Percentiles rank a stretch among this genome's conserved stretches.
phyloP scores from a whole-genome alignment of 495 filamentous ascomycete genomes.

The Annulohypoxylon stygium region DNA sequence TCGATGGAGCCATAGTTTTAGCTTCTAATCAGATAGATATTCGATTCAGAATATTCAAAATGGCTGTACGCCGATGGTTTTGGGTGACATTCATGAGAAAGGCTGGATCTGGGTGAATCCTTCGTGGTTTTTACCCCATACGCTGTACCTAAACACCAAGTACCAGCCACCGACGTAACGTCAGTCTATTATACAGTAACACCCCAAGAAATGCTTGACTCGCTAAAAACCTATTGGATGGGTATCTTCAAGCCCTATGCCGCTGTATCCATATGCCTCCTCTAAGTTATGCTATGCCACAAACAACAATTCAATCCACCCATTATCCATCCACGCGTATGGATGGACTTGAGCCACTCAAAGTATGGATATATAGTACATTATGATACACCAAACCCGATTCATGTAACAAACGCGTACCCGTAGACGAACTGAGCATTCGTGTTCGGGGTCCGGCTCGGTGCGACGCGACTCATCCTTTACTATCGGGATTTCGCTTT shows the following conservation, averaged over 20 bases:
- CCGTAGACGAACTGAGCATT: background rate
- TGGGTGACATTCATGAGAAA: background rate
- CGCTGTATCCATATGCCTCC: slow-evolving; percentile 27
- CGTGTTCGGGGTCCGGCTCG: background rate
- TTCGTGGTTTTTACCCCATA: background rate
- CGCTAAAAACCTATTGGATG: slow-evolving; percentile 33
- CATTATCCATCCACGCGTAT: background rate
- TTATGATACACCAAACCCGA: background rate
- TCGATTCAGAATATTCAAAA: background rate
- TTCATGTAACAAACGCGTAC: background rate
- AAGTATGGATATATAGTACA: slow-evolving; percentile 1
- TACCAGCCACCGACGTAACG: background rate
- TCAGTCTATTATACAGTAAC: background rate
- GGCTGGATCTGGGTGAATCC: background rate
- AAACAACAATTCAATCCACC: background rate
- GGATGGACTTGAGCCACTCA: background rate
- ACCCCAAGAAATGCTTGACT: background rate
- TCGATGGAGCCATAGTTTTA: background rate
- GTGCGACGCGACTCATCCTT: background rate
- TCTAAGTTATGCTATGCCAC: slow-evolving; percentile 17
- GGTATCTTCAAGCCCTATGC: slow-evolving; percentile 14
- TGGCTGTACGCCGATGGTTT: too few relatives aligned
- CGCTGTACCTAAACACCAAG: background rate
- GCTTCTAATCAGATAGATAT: background rate
- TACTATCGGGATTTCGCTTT: background rate